Evolutionary conservation across 768 basidiomycete species (phyloP).

Genomic region (Boletus rex-veris): DNA sequence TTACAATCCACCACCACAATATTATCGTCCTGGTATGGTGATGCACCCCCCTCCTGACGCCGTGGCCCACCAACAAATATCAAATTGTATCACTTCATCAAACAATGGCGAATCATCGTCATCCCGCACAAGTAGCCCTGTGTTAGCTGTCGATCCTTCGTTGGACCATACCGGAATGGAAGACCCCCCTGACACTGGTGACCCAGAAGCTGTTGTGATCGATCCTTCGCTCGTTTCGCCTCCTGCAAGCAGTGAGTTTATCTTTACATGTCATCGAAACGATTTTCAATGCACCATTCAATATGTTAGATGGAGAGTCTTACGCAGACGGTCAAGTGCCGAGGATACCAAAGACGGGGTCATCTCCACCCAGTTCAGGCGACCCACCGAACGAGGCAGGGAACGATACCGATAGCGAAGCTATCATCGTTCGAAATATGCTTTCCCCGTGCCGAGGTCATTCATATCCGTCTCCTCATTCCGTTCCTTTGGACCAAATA

Average conservation of each 20-base stretch:
- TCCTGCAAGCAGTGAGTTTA: slow-evolving; percentile 16
- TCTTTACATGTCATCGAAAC: slow-evolving; percentile 23
- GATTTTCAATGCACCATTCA: slow-evolving; percentile 35
- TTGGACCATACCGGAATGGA: slow-evolving; percentile 16
- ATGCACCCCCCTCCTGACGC: slow-evolving; percentile 20
- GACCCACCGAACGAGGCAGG: slow-evolving; percentile 7
- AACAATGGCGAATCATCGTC: slow-evolving; percentile 26
- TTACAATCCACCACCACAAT: slow-evolving; percentile 38
- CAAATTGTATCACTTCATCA: slow-evolving; percentile 22
- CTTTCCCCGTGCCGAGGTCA: slow-evolving; percentile 22
- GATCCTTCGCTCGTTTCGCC: slow-evolving; percentile 38
- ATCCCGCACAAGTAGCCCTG: slow-evolving; percentile 27
- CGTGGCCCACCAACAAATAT: slow-evolving; percentile 18
- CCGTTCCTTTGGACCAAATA: slow-evolving; percentile 35
- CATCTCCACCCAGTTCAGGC: slow-evolving; percentile 9
- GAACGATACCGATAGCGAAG: slow-evolving; percentile 15
- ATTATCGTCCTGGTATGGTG: slow-evolving; percentile 43
- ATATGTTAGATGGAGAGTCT: slow-evolving; percentile 32
- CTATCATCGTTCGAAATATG: slow-evolving; percentile 9
- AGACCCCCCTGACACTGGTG: slow-evolving; percentile 7
- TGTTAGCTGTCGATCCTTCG: slow-evolving; percentile 25
- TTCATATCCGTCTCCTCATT: slow-evolving; percentile 27
- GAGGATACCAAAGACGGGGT: slow-evolving; percentile 4
- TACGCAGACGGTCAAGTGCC: slow-evolving; percentile 5
- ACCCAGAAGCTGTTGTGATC: slow-evolving; percentile 28